These are phyloP conservation scores for Saturnispora kantuleensis DNA, from an alignment of 805 yeast species.

Conservation along the genomic window DNA sequence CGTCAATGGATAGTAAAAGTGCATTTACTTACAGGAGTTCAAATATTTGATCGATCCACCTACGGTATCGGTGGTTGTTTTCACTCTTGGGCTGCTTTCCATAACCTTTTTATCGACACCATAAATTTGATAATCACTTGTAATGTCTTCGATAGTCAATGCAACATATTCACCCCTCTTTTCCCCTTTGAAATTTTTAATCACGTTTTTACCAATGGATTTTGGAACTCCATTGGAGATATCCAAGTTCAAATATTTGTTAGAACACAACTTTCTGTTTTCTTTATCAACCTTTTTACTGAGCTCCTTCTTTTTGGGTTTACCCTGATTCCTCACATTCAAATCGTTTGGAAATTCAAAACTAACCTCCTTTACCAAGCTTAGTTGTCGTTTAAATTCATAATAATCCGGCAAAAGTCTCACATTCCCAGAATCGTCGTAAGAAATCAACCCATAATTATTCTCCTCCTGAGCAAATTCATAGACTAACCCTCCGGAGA, in stretches of 20 bases:
- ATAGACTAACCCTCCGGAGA: slow-evolving; percentile 91
- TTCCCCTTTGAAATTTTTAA: slow-evolving; percentile 5
- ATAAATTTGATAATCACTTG: slow-evolving; percentile 31
- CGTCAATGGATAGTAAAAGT: neutral
- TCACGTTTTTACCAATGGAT: slow-evolving; percentile 12
- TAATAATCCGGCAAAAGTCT: slow-evolving; percentile 35
- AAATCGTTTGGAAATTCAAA: slow-evolving; percentile 16
- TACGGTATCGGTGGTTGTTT: slow-evolving; percentile 20
- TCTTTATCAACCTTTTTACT: slow-evolving; percentile 1
- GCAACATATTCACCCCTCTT: slow-evolving; percentile 41
- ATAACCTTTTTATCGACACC: slow-evolving; percentile 33
- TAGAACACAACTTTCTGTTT: slow-evolving; percentile 26
- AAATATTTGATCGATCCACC: slow-evolving; percentile 1
- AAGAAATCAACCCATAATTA: slow-evolving; percentile 72
- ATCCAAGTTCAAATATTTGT: slow-evolving; percentile 34
- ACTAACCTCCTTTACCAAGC: slow-evolving; percentile 23
- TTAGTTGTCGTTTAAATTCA: slow-evolving; percentile 35
- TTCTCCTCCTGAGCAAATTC: slow-evolving; percentile 78
- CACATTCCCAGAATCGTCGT: slow-evolving; percentile 36
- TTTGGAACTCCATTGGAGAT: slow-evolving; percentile 40
- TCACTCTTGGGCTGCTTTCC: slow-evolving; percentile 17
- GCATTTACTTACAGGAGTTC: slow-evolving; percentile 1
- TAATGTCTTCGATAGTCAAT: slow-evolving; percentile 34
- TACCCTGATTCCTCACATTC: slow-evolving; percentile 11
- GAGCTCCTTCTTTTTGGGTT: slow-evolving; percentile 3